A percentile compares a stretch with the other conserved stretches of the same genome.
Evolutionary conservation across 352 stramenopile species (phyloP).

Genomic region (Elongisporangium undulatum): DNA sequence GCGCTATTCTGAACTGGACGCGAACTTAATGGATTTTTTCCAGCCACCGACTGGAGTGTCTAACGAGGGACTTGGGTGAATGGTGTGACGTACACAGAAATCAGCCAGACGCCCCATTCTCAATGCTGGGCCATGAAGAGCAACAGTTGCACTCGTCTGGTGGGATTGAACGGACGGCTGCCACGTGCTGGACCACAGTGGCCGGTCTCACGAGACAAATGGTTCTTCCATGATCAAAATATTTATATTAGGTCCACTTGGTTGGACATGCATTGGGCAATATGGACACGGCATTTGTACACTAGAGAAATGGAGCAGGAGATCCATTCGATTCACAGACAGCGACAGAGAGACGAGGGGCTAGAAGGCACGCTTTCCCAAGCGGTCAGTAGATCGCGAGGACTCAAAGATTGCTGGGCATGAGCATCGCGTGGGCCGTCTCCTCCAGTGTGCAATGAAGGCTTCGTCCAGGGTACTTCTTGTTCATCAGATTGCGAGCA

Average conservation of each 20-base stretch:
- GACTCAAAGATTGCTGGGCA: neutral
- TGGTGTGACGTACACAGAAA: neutral
- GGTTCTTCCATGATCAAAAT: neutral
- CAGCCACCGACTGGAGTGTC: neutral
- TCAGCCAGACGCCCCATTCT: neutral
- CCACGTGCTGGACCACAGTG: no score
- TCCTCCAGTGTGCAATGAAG: neutral
- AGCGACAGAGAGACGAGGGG: neutral
- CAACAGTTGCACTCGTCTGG: neutral
- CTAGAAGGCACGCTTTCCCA: neutral
- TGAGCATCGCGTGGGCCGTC: neutral
- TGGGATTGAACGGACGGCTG: neutral
- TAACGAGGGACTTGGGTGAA: neutral
- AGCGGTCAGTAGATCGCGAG: neutral
- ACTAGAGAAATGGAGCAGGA: neutral
- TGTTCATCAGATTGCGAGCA: slow-evolving; percentile 47
- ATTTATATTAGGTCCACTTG: neutral
- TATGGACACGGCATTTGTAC: neutral
- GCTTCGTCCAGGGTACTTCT: slow-evolving; percentile 38
- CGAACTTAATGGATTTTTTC: no score
- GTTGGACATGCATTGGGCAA: neutral
- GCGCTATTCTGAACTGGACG: neutral
- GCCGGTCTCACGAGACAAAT: neutral
- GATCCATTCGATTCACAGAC: neutral
- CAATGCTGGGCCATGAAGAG: neutral